Base-by-base conservation (phyloP, 2,329 filamentous ascomycete genomes). In the Teratosphaeria destructans region DNA sequence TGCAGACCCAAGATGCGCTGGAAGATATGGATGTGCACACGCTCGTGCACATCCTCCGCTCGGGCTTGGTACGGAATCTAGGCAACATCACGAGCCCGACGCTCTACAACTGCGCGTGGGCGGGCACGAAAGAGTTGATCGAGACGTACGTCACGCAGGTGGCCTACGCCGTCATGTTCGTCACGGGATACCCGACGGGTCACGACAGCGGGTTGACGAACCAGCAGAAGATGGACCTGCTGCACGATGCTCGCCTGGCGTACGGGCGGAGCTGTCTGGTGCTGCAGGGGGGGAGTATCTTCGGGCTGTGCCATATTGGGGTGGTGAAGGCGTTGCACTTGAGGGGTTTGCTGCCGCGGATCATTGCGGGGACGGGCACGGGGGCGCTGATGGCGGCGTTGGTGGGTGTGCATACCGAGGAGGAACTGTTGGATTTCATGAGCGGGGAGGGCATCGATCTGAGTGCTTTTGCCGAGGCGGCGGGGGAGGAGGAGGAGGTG, bases 221-320 rank as follows among this genome's bases (percentile, higher is more conserved):
- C 52, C 82, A 77, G 59, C 76, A 79, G 59, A 78, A 86, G 4
- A 77, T 91, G 5, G 87, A 92, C 58, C 83, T 85, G 59, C 79
- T 94, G 63, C 58, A 92, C 54, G 82, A 84, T 59, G 83, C 89
- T 1, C 83, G 89, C 47, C 88, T 92, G 69, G 88, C 88, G 39
- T 95, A 91, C 69, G 90, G 90, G n/a, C 82, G 90, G 62, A 94
- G 87, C 63, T 91, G 90, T 0, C 76, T 96, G 56, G 78, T 95
- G 10, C 78, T 96, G 10, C 95, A 90, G 4, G 91, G 91, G 7
- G 91, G 91, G 2, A 90, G 88, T 1, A 94, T 91, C 0, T 90
- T 95, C 74, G 91, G 91, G 49, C 95, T 96, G 89, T 89, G 89
- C 61, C 91, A 96, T 71, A 88, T 95, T 58, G 91, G 91, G 1